A percentile compares a stretch with the other conserved stretches of the same genome.
phyloP scores from a whole-genome alignment of 352 stramenopile species.

The Phytophthora citrophthora region DNA sequence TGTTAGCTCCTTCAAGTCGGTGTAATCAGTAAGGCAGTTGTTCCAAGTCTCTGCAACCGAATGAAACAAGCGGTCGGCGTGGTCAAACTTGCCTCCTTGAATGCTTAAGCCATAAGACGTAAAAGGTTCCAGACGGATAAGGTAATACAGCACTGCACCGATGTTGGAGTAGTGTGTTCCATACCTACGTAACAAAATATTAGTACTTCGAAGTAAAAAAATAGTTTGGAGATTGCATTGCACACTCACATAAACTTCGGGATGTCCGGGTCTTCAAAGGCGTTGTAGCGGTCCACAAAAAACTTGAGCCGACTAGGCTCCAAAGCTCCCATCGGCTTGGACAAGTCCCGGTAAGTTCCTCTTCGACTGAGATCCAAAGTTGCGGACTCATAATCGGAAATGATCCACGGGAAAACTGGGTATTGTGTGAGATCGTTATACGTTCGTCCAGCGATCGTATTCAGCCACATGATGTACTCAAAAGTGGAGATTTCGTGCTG shows the following conservation, averaged over 20 bases:
- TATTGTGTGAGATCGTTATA: conserved; percentile 97
- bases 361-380: conserved; percentile 68
- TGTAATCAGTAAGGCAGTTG: conserved; percentile 90
- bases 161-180: conserved; percentile 91
- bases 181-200: conserved; percentile 59
- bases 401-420: conserved; percentile 94
- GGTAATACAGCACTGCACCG: conserved; percentile 98
- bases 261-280: conserved; percentile 88
- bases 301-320: conserved; percentile 92
- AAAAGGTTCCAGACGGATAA: conserved; percentile 99
- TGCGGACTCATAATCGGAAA: conserved; percentile 87
- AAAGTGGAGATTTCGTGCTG: conserved; percentile 97
- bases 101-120: conserved; percentile 94
- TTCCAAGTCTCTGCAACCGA: conserved; percentile 91
- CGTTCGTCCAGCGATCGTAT: conserved; percentile 88
- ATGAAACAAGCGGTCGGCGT: conserved; percentile 94
- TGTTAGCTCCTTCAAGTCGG: conserved; percentile 94
- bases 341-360: conserved; percentile 95
- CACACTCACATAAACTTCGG: conserved; percentile 85
- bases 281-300: conserved; percentile 94
- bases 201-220: too few species aligned
- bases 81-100: conserved; percentile 96
- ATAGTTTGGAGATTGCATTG: too few species aligned
- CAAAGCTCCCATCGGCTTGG: conserved; percentile 97
- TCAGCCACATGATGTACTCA: conserved; percentile 93